These are phyloP conservation scores for Chytridium lagenaria DNA, from an alignment of 371 early-diverging fungal species.

Conservation along the genomic window DNA sequence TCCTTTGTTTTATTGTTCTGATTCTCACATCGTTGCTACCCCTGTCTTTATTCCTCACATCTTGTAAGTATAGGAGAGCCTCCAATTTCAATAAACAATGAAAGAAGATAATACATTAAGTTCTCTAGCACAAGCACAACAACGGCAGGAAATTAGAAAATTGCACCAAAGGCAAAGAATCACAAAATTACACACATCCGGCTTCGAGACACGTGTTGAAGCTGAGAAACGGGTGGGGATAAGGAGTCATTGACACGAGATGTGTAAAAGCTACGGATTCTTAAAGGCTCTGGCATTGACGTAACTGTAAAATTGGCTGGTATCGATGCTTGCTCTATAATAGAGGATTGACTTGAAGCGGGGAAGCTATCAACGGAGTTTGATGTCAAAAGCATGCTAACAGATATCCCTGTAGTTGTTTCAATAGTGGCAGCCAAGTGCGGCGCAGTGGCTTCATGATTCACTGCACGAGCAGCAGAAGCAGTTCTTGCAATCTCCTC, in stretches of 20 bases:
- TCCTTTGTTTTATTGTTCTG: not conserved
- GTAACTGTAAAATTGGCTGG: too few relatives aligned
- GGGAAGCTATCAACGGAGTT: too few relatives aligned
- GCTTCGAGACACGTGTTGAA: not conserved
- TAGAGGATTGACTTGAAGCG: too few relatives aligned
- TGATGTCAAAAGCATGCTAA: not conserved
- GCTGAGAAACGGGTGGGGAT: not conserved
- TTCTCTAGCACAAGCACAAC: not conserved
- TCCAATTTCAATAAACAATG: too few relatives aligned
- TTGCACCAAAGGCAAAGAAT: not conserved
- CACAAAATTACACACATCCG: not conserved
- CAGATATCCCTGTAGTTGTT: not conserved
- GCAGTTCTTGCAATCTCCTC: not conserved
- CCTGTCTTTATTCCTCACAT: not conserved
- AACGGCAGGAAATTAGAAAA: not conserved
- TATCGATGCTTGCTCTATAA: too few relatives aligned
- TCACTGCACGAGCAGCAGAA: not conserved
- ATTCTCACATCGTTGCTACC: not conserved
- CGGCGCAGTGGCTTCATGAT: not conserved
- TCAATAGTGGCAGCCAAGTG: not conserved
- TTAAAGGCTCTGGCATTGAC: not conserved
- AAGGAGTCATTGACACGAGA: not conserved
- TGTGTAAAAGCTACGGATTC: not conserved
- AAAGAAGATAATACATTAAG: not conserved
- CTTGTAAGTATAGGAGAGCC: too few relatives aligned